A percentile compares a stretch with the other conserved stretches of the same genome.
Conservation (phyloP, 164 flowering plant genomes). For the Chimonanthus salicifolius region DNA sequence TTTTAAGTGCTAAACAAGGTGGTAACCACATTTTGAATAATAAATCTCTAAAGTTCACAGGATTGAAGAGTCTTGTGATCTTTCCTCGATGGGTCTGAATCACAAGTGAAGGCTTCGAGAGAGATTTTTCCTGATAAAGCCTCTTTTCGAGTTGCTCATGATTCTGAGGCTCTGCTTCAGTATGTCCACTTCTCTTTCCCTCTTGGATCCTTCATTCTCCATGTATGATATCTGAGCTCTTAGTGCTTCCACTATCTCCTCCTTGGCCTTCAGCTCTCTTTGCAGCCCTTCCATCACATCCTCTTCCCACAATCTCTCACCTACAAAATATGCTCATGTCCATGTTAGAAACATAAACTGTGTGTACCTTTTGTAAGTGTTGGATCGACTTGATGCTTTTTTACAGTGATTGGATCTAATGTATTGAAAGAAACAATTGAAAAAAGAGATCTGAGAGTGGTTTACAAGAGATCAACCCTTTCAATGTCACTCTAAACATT, state of each 20-base stretch:
- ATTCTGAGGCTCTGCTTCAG: slow-evolving; percentile 69
- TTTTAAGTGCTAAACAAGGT: not conserved
- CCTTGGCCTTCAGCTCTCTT: slow-evolving; percentile 42
- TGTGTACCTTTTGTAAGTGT: no score
- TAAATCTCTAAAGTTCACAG: not conserved
- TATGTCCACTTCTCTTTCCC: slow-evolving; percentile 57
- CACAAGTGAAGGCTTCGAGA: slow-evolving; percentile 13
- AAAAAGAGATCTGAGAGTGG: no score
- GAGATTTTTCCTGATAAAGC: not conserved
- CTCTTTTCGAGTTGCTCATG: slow-evolving; percentile 36
- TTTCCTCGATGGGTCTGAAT: not conserved
- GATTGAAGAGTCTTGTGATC: not conserved
- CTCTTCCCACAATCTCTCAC: slow-evolving; percentile 36
- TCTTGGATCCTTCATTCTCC: slow-evolving; percentile 38
- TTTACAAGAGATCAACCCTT: no score
- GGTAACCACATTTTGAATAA: not conserved
- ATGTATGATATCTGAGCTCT: slow-evolving; percentile 27
- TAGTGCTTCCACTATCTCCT: slow-evolving; percentile 40
- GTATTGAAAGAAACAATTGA: no score
- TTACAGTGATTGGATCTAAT: no score
- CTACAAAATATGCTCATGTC: slow-evolving; percentile 15
- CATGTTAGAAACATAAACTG: no score
- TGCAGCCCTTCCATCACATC: slow-evolving; percentile 30
- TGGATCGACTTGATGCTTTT: no score
- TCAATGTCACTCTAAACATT: no score